Base-by-base conservation (phyloP, 2,329 filamentous ascomycete genomes). In the Microcyclospora tardicrescens region DNA sequence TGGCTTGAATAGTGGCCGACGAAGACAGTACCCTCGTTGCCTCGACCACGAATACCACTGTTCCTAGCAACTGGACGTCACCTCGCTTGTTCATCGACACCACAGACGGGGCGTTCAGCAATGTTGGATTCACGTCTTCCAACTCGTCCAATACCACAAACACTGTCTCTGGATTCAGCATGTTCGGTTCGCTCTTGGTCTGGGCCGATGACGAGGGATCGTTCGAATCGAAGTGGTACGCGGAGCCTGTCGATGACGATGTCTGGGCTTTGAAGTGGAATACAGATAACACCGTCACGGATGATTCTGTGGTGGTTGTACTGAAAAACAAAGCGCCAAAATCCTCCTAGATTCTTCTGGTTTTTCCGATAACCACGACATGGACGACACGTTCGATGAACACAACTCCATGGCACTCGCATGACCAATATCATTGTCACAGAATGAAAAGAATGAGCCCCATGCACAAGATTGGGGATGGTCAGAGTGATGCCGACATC, bases 251-350 rank as follows among this genome's bases (percentile, higher is more conserved):
- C 15, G 39, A 40, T 28, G 41, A 44, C 11, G 27, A 37, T 8
- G 38, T 42, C n/a, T 44, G 36, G 34, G 37, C 38, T 11, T 34
- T 49, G 39, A 42, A 44, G 16, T 48, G 44, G 46, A 50, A 50
- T 16, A 34, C 43, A 10, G 46, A 47, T 16, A 50, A 48, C 33
- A 37, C 16, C 16, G 15, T 28, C 5, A 38, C 38, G 19, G 38
- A 48, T 9, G 37, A 31, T 6, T 37, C 42, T 6, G 36, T 41
- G 10, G 43, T 46, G 9, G 40, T 50, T 5, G 46, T 44, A 14
- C 28, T 50, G 29, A 50, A 48, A 36, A 41, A 32, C 10, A 32
- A 32, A 15, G 30, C 30, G 12, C 30, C 30, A 15, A 10, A 5
- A 10, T 5, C 10, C 5, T 5, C 30, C 30, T 32, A 32, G 30